phyloP scores from a whole-genome alignment of 805 yeast genomes.

The Torulaspora franciscae region DNA sequence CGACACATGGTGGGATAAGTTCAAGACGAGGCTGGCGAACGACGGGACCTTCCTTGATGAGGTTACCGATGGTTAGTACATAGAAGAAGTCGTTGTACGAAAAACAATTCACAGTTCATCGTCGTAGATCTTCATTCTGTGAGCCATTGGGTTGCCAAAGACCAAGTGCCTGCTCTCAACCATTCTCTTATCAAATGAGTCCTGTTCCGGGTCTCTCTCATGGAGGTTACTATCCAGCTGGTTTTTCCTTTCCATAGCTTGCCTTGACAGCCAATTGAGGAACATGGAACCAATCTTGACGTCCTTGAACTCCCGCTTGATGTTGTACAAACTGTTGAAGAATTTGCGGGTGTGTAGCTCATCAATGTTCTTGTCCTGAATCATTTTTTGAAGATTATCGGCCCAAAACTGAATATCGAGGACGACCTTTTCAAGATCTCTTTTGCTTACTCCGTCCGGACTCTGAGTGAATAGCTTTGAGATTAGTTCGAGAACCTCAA shows the following conservation, averaged over 20 bases:
- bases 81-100: neutral
- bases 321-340: constrained; percentile 37
- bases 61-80: constrained; percentile 26
- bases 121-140: constrained; percentile 48
- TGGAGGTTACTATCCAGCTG: constrained; percentile 22
- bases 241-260: constrained; percentile 36
- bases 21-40: constrained; percentile 64
- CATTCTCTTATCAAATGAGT: constrained; percentile 39
- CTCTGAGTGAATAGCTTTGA: constrained; percentile 19
- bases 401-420: constrained; percentile 27
- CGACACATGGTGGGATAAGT: constrained; percentile 94
- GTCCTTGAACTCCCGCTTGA: constrained; percentile 33
- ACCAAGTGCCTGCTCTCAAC: constrained; percentile 53
- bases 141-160: constrained; percentile 74
- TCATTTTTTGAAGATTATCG: constrained; percentile 23
- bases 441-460: constrained; percentile 10
- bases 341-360: constrained; percentile 42
- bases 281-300: constrained; percentile 43
- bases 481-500: constrained; percentile 30
- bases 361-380: constrained; percentile 30
- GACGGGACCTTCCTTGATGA: constrained; percentile 79
- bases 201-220: constrained; percentile 34
- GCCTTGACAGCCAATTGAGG: constrained; percentile 57
- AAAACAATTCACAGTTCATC: constrained; percentile 42
- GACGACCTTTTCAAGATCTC: constrained; percentile 10